Conservation (phyloP, 352 stramenopile genomes). For the Phytophthora pinifolia region DNA sequence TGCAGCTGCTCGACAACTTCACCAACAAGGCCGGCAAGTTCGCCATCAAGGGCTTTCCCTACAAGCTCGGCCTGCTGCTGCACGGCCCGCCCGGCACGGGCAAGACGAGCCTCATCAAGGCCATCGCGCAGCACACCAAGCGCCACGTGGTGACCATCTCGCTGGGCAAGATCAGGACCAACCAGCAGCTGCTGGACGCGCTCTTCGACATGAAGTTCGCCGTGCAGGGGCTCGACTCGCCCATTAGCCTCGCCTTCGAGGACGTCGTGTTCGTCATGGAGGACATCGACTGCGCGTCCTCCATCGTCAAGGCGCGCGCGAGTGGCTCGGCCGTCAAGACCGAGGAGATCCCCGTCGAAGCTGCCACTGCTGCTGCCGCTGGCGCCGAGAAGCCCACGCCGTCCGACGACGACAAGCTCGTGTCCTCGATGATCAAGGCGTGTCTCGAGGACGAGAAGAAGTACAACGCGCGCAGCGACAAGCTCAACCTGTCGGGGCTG, state of each 20-base stretch:
- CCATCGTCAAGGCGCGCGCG: constrained; percentile 66
- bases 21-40: constrained; percentile 74
- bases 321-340: constrained; percentile 35
- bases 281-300: constrained; percentile 84
- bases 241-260: constrained; percentile 69
- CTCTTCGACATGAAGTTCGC: constrained; percentile 78
- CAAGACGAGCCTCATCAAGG: constrained; percentile 92
- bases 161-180: constrained; percentile 77
- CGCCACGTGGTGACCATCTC: constrained; percentile 79
- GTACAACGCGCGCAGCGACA: constrained; percentile 20
- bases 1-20: constrained; percentile 83
- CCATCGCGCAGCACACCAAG: constrained; percentile 75
- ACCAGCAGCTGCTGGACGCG: constrained; percentile 82
- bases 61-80: constrained; percentile 89
- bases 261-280: constrained; percentile 93
- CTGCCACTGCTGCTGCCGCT: background rate
- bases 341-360: background rate
- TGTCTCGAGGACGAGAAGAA: constrained; percentile 31
- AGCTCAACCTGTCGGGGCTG: constrained; percentile 81
- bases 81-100: constrained; percentile 87
- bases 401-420: constrained; percentile 32
- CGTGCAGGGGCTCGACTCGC: constrained; percentile 61
- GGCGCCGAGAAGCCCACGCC: constrained; percentile 6
- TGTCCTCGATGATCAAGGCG: constrained; percentile 39
- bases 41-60: constrained; percentile 83